Conservation (phyloP, 306 rosid species). For the Crataegus laevigata region DNA sequence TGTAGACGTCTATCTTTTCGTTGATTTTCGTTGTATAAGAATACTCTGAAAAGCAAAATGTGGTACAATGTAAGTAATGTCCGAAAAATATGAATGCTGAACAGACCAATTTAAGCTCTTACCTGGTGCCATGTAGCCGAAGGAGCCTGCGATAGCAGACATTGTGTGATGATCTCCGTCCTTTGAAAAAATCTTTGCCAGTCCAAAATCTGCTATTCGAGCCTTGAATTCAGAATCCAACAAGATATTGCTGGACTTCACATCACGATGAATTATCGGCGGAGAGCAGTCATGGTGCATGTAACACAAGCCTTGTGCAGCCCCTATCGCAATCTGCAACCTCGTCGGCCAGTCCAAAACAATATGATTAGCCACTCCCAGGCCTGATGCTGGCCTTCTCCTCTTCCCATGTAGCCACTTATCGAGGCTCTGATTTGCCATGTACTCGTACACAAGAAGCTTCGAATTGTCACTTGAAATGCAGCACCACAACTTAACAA, state of each 20-base stretch:
- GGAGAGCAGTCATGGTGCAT: slow-evolving; percentile 84
- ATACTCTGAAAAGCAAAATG: slow-evolving; percentile 47
- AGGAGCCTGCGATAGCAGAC: slow-evolving; percentile 70
- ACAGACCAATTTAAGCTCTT: not conserved
- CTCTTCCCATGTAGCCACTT: slow-evolving; percentile 62
- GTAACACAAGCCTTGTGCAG: slow-evolving; percentile 79
- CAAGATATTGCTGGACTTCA: slow-evolving; percentile 86
- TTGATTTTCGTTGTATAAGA: slow-evolving; percentile 57
- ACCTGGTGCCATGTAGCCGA: slow-evolving; percentile 95
- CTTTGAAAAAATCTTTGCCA: slow-evolving; percentile 62
- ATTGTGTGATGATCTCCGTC: slow-evolving; percentile 42
- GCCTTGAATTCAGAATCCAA: slow-evolving; percentile 72
- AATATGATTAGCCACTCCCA: slow-evolving; percentile 14
- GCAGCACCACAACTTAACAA: slow-evolving; percentile 80
- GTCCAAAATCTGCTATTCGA: slow-evolving; percentile 83
- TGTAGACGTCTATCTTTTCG: slow-evolving; percentile 70
- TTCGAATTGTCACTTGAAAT: slow-evolving; percentile 59
- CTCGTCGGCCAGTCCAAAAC: slow-evolving; percentile 72
- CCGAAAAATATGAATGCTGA: not conserved
- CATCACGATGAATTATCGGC: slow-evolving; percentile 71
- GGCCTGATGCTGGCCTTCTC: slow-evolving; percentile 22
- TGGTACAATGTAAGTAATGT: not conserved
- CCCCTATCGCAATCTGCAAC: slow-evolving; percentile 65
- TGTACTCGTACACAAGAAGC: slow-evolving; percentile 83
- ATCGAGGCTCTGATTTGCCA: slow-evolving; percentile 74